Base-by-base conservation (phyloP, 225 moss, liverwort and hornwort species). In the Sphagnum tenellum region DNA sequence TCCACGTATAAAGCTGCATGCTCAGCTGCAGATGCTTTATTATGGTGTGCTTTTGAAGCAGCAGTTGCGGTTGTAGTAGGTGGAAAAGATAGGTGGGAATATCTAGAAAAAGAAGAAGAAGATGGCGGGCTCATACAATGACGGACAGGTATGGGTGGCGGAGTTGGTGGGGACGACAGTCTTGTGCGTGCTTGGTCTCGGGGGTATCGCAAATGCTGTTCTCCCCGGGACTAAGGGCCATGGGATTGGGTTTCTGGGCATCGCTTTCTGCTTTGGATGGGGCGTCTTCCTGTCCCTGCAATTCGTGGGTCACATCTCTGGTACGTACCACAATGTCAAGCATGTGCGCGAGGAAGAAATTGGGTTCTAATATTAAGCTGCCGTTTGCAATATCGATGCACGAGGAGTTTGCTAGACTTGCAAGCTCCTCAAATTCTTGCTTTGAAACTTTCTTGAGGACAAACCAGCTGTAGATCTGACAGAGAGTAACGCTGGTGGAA, bases 171-270 rank as follows among this genome's bases (percentile, higher is more conserved):
- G 83, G 11, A 83, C 83, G 14, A 63, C 72, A 53, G 63, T 4
- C 3, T 67, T 80, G 64, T 65, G 67, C 55, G 72, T 70, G 56
- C 53, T 83, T 2, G 83, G 83, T 13, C 64, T 72, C 49, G 83
- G 83, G 0, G 83, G 79, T 1, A 73, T 83, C 10, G 83, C 83
- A n/a, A 83, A 83, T 50, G 79, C 83, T 7, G 56, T 77, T 49
- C 65, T 83, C 59, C 83, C 83, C 0, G 79, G 77, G 65, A 83
- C 83, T 12, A 83, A 83, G 57, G 83, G 83, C 49, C 83, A 83
- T 12, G 83, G 79, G 6, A 79, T 83, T 51, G 83, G 83, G 3
- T 83, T 83, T 45, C 61, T 83, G 8, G 83, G 79, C 29, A 83
- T 83, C 70, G 77, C 79, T 11, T 75, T 83, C 63, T 79, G 83